Conservation (phyloP, 2,329 filamentous ascomycete species). For the Daldinia eschscholtzii region DNA sequence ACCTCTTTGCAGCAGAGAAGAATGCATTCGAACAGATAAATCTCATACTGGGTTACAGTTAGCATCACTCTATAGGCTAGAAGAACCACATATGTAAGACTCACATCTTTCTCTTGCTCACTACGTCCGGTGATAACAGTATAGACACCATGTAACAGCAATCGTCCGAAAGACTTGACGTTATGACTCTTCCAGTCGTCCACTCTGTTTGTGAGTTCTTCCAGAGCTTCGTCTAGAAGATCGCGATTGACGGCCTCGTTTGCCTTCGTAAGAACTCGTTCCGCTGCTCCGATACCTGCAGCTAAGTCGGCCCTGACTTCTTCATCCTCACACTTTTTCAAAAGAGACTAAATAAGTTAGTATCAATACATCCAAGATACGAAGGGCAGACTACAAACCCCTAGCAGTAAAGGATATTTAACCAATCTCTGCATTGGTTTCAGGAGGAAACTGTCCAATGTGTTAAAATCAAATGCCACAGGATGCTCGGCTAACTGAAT, state of each 20-base stretch:
- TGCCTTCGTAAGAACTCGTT: constrained; percentile 83
- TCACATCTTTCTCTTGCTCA: constrained; percentile 90
- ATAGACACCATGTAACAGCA: constrained; percentile 90
- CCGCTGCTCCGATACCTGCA: constrained; percentile 83
- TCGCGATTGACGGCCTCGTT: constrained; percentile 93
- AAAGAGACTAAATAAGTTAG: constrained; percentile 74
- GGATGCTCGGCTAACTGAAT: constrained; percentile 79
- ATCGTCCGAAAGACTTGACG: constrained; percentile 89
- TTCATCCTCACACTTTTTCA: constrained; percentile 82
- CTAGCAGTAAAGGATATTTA: constrained; percentile 92
- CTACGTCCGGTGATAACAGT: constrained; percentile 90
- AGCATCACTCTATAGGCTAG: constrained; percentile 35
- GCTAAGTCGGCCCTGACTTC: constrained; percentile 78
- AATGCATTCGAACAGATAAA: constrained; percentile 96
- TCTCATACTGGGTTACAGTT: constrained; percentile 78
- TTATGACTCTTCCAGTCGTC: constrained; percentile 98
- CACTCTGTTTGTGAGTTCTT: constrained; percentile 83
- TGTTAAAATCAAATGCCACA: constrained; percentile 89
- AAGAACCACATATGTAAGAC: constrained; percentile 52
- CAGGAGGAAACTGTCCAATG: constrained; percentile 89
- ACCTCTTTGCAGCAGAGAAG: constrained; percentile 97
- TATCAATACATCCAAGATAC: background rate
- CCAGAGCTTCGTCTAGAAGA: constrained; percentile 83
- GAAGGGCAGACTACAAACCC: constrained; percentile 64
- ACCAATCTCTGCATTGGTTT: constrained; percentile 97